These are phyloP conservation scores for Vaccinium corymbosum DNA, from an alignment of 148 eudicot genomes.

Conservation along the genomic window DNA sequence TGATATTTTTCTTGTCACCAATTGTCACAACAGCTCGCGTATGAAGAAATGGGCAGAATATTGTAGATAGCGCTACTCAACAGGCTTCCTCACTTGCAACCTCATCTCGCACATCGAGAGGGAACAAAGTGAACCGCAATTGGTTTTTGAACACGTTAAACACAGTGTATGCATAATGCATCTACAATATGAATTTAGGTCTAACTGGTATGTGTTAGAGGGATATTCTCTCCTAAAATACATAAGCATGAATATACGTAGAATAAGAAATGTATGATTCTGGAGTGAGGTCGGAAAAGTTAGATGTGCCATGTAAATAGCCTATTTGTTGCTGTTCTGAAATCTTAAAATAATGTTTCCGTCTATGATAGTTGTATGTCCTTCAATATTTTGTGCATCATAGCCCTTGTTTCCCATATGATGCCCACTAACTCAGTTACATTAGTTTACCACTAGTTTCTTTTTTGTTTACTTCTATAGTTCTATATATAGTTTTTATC, in stretches of 20 bases:
- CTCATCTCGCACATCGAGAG: neutral
- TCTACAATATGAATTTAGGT: neutral
- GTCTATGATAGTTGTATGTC: neutral
- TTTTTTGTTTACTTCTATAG: neutral
- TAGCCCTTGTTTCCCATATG: slow-evolving; percentile 6
- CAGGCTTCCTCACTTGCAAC: neutral
- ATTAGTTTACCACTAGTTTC: neutral
- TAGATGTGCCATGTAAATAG: neutral
- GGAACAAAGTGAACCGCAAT: neutral
- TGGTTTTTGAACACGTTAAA: neutral
- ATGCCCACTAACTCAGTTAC: neutral
- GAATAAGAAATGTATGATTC: neutral
- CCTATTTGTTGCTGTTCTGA: neutral
- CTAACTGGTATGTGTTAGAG: neutral
- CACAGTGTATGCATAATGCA: neutral
- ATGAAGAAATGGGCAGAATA: neutral
- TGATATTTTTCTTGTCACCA: neutral
- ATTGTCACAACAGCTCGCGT: neutral
- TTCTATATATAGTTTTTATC: neutral
- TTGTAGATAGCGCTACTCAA: neutral
- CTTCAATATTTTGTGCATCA: neutral
- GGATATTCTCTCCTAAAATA: neutral
- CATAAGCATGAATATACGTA: neutral
- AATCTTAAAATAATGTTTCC: neutral
- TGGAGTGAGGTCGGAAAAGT: neutral